Base-by-base conservation (phyloP, 179 eudicot genomes). In the Beta corolliflora region DNA sequence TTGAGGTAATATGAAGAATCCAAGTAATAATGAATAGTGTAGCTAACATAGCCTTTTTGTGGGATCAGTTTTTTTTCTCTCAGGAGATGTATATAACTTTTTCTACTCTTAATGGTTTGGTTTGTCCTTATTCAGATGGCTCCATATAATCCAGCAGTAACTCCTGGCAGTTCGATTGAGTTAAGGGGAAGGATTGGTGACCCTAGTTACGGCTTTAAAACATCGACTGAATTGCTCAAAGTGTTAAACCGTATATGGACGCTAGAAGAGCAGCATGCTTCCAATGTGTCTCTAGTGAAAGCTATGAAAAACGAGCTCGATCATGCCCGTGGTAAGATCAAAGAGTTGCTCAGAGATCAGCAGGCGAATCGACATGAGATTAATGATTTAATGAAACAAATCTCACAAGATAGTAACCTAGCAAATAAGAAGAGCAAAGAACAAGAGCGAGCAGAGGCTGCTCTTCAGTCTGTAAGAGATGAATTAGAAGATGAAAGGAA, bases 161-260 rank as follows among this genome's bases (percentile, higher is more conserved):
- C 99, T 3, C 94, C 99, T 31, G 85, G 88, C 58, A 95, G 97
- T 83, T 95, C 99, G 5, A 69, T 94, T 73, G 98, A 91, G 71
- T 77, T 89, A 25, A 92, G 90, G 73, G 91, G 91, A 73, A 85
- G 87, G 86, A 79, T 85, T 21, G 94, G 91, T 10, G 96, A 91
- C 53, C 58, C 97, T 7, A 85, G 87, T 45, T 89, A 89, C 75
- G 86, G 92, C 84, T 87, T 96, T 65, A 94, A 92, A 90, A 94
- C 99, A 80, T 94, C 99, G 25, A 90, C 98, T 9, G 97, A 96
- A 71, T 88, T 94, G 16, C 89, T 96, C 56, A 96, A 92, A 87
- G 98, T 96, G 41, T 77, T 96, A 79, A 96, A 96, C 60, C 90
- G 99, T 63, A 96, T 96, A 75, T 96, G 99, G 98, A 91, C 87